Base-by-base conservation (phyloP, 1,139 yeast species). In the Zygoascus hellenicus region DNA sequence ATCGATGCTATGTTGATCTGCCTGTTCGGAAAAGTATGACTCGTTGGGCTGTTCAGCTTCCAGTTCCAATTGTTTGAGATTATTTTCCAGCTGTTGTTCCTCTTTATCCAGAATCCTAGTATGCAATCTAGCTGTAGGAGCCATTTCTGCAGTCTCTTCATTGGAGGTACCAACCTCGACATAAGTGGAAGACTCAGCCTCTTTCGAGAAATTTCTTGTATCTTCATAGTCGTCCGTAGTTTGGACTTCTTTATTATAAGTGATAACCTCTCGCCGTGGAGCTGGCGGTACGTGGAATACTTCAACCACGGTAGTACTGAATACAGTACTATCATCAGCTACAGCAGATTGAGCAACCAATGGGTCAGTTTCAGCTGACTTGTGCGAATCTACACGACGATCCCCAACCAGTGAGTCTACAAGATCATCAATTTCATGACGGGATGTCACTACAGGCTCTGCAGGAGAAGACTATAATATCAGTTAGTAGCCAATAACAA, bases 171-270 rank as follows among this genome's bases (percentile, higher is more conserved):
- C 42, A 11, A 14, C 37, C 6, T n/a, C 34, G 13, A 15, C 15
- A 15, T 43, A 28, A 14, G n/a, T n/a, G n/a, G n/a, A n/a, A n/a
- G n/a, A n/a, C n/a, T 37, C 31, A 7, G 13, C 17, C 15, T 13
- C 32, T 3, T 17, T 14, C 5, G 28, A 31, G 4, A 11, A 35
- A n/a, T 16, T 14, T 2, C 9, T 11, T 11, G 22, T 36, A 6
- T 14, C 14, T 4, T 43, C 43, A 5, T 43, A 32, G 13, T 44
- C 36, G 29, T 55, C 55, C 6, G 54, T 43, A 7, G 60, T 60
- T 37, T 62, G 65, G 1, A 60, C 58, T 26, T 52, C 57, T 42
- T 62, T 62, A 30, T 60, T 54, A 42, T 63, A 63, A 13, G 59
- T 52, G 2, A 60, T 55, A 1, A 48, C 47, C 26, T 45, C 46